Conservation (phyloP, 768 basidiomycete species). For the Calvatia gigantea region DNA sequence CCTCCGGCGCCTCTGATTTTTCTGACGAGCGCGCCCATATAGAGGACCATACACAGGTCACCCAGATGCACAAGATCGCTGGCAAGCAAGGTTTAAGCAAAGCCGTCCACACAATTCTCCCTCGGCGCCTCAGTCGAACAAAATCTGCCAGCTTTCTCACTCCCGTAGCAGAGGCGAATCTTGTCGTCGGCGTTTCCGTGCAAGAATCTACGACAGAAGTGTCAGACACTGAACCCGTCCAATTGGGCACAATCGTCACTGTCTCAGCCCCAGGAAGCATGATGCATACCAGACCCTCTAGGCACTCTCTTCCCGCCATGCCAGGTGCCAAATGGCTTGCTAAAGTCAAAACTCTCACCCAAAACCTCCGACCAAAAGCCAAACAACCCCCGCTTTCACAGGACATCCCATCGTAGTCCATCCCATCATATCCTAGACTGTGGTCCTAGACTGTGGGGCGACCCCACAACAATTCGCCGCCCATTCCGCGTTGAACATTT, state of each 20-base stretch:
- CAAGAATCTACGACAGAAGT: constrained; percentile 9
- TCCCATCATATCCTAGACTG: no score
- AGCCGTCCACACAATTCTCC: constrained; percentile 6
- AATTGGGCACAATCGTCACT: constrained; percentile 7
- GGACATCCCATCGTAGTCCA: neutral
- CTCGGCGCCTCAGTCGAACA: constrained; percentile 7
- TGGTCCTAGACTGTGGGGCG: no score
- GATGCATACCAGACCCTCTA: constrained; percentile 1
- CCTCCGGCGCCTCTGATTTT: constrained; percentile 4
- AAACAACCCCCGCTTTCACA: neutral
- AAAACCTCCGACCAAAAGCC: neutral
- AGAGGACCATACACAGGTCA: constrained; percentile 5
- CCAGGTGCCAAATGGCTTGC: constrained; percentile 4
- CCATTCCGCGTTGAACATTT: neutral
- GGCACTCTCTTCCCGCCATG: neutral
- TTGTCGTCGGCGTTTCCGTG: constrained; percentile 8
- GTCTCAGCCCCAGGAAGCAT: constrained; percentile 9
- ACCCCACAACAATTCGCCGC: neutral
- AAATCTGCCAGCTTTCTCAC: neutral
- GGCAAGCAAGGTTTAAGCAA: constrained; percentile 8
- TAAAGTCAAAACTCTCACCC: constrained; percentile 4
- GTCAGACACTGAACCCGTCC: neutral
- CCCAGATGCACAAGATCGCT: neutral
- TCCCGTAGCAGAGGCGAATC: constrained; percentile 1
- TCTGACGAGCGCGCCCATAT: constrained; percentile 3